phyloP scores from a whole-genome alignment of 2,329 filamentous ascomycete genomes.

The Nothophaeocryptopus gaeumannii region DNA sequence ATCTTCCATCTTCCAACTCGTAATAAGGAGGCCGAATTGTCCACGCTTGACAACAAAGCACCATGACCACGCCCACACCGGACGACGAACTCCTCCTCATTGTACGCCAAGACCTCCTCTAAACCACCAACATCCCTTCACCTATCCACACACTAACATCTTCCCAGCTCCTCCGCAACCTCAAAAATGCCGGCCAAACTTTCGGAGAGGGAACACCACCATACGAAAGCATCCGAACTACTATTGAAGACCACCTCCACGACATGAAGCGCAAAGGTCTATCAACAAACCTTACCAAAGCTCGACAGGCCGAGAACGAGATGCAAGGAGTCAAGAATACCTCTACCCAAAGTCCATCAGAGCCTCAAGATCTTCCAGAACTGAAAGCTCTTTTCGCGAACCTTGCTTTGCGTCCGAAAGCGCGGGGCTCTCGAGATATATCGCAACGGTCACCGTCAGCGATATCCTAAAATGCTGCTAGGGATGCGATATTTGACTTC shows the following conservation, averaged over 20 bases:
- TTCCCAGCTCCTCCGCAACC: constrained; percentile 35
- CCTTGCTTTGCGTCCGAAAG: background rate
- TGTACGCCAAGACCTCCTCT: constrained; percentile 7
- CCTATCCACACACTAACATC: background rate
- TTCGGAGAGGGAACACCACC: constrained; percentile 35
- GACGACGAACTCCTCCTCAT: constrained; percentile 31
- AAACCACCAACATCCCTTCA: too few relatives aligned
- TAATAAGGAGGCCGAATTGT: too few relatives aligned
- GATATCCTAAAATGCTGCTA: too few relatives aligned
- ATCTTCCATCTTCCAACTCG: too few relatives aligned
- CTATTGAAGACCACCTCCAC: constrained; percentile 33
- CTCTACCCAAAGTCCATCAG: background rate
- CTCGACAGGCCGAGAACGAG: constrained; percentile 1
- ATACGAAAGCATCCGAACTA: constrained; percentile 31
- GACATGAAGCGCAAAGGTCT: constrained; percentile 28
- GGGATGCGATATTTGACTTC: too few relatives aligned
- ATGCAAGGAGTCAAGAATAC: constrained; percentile 8
- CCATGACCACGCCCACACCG: constrained; percentile 9
- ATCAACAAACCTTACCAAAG: constrained; percentile 27
- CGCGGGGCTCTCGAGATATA: too few relatives aligned
- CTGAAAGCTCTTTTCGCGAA: constrained; percentile 3
- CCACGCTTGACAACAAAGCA: background rate
- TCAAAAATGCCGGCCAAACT: constrained; percentile 36
- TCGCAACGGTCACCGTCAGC: too few relatives aligned
- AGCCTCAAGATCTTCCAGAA: constrained; percentile 9